phyloP scores from a whole-genome alignment of 169 alveolate genomes.

The Cryptosporidium felis region DNA sequence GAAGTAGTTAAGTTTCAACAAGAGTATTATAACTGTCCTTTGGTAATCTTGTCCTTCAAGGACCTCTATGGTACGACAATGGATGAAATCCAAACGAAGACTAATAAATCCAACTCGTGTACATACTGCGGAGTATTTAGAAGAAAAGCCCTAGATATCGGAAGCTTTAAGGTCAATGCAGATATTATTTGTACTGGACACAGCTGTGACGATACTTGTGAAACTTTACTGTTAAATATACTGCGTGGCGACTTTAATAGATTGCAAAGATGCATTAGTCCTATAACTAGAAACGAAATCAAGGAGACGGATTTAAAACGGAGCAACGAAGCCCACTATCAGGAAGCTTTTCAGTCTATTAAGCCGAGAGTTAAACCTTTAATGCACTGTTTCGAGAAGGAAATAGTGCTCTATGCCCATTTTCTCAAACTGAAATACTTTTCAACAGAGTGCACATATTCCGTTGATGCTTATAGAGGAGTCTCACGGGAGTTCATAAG shows the following conservation, averaged over 20 bases:
- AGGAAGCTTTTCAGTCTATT: constrained; percentile 67
- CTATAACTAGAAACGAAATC: constrained; percentile 77
- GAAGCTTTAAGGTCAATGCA: constrained; percentile 90
- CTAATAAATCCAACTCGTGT: constrained; percentile 87
- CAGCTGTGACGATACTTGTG: constrained; percentile 98
- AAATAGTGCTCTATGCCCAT: constrained; percentile 96
- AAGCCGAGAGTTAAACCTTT: constrained; percentile 93
- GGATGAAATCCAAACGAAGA: constrained; percentile 94
- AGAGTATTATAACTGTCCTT: constrained; percentile 86
- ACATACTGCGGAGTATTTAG: constrained; percentile 98
- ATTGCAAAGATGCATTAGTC: constrained; percentile 85
- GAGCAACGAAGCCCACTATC: background rate
- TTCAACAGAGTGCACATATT: constrained; percentile 96
- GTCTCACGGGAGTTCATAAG: constrained; percentile 92
- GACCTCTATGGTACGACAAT: constrained; percentile 93
- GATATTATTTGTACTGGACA: constrained; percentile 97
- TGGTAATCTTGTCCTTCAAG: constrained; percentile 88
- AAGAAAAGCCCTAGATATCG: constrained; percentile 95
- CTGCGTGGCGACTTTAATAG: constrained; percentile 95
- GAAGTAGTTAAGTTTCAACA: constrained; percentile 89
- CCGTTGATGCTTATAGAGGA: constrained; percentile 97
- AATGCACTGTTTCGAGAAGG: constrained; percentile 94
- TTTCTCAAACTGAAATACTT: constrained; percentile 92
- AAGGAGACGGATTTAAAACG: constrained; percentile 70
- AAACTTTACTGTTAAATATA: constrained; percentile 94